A percentile compares a stretch with the other conserved stretches of the same genome.
These are phyloP conservation scores for Leccinum variicolor DNA, from an alignment of 768 basidiomycete species.

Conservation along the genomic window DNA sequence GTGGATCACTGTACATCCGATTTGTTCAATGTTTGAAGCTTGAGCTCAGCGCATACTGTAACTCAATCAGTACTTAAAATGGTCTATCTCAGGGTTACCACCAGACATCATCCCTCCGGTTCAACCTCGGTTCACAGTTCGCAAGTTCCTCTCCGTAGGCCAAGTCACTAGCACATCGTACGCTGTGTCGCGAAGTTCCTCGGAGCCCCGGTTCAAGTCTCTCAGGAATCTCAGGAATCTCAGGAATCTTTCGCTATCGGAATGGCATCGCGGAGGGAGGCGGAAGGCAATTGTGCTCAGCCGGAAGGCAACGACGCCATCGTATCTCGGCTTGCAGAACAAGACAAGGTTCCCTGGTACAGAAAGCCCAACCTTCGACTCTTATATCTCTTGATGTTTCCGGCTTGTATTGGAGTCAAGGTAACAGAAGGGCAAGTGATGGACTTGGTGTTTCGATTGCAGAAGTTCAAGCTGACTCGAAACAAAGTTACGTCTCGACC, in stretches of 20 bases:
- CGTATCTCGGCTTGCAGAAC: constrained; percentile 22
- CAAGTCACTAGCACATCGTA: neutral
- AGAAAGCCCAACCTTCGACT: constrained; percentile 54
- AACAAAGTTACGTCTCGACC: neutral
- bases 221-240: neutral
- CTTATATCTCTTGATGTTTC: constrained; percentile 55
- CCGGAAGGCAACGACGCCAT: constrained; percentile 1
- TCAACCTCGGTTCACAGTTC: neutral
- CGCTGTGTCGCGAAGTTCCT: neutral
- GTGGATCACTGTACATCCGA: too few species aligned
- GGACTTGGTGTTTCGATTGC: neutral
- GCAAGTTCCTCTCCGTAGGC: neutral
- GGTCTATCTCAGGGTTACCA: neutral
- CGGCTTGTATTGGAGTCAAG: constrained; percentile 27
- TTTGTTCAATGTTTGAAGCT: too few species aligned
- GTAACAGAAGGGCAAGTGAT: constrained; percentile 16
- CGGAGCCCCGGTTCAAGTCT: neutral
- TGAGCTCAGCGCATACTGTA: too few species aligned
- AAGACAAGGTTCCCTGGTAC: constrained; percentile 61
- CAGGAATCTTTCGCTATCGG: neutral
- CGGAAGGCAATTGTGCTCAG: neutral
- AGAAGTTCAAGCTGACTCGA: neutral
- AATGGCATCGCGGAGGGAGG: constrained; percentile 2
- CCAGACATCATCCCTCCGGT: neutral
- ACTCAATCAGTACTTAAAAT: too few species aligned